These are phyloP conservation scores for Fraxinus dipetala DNA, from an alignment of 305 asterid genomes.

Conservation along the genomic window DNA sequence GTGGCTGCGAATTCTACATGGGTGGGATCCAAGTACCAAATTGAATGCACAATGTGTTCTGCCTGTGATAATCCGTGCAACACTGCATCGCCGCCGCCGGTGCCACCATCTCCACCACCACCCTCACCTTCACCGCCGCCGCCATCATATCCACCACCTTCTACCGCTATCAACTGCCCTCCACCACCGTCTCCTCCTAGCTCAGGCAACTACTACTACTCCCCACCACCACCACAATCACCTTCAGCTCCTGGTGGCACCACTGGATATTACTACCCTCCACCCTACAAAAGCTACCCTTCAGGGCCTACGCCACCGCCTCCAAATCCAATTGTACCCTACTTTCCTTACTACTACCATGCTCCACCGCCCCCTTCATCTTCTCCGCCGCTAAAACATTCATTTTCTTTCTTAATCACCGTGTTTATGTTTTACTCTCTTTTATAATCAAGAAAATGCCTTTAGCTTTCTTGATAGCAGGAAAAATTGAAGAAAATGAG, in stretches of 20 bases:
- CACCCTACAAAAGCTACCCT: slow-evolving; percentile 39
- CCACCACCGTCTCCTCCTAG: slow-evolving; percentile 44
- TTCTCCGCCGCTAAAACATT: slow-evolving; percentile 20
- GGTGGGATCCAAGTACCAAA: slow-evolving; percentile 84
- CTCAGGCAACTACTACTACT: slow-evolving; percentile 21
- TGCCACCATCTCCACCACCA: slow-evolving; percentile 31
- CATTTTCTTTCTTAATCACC: slow-evolving; percentile 28
- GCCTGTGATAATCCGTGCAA: slow-evolving; percentile 86
- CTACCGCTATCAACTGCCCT: slow-evolving; percentile 39
- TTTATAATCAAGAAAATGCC: slow-evolving; percentile 21
- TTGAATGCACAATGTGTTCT: slow-evolving; percentile 92
- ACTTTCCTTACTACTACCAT: slow-evolving; percentile 70
- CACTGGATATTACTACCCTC: slow-evolving; percentile 33
- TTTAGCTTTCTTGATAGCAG: not conserved
- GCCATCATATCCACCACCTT: slow-evolving; percentile 49
- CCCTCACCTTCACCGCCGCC: slow-evolving; percentile 51
- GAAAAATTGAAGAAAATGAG: slow-evolving; percentile 5
- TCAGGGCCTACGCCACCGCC: slow-evolving; percentile 78
- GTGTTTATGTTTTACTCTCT: slow-evolving; percentile 21
- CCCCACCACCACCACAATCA: slow-evolving; percentile 27
- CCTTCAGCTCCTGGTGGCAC: slow-evolving; percentile 38
- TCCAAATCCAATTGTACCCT: slow-evolving; percentile 88
- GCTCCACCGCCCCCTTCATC: slow-evolving; percentile 66
- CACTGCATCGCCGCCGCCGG: slow-evolving; percentile 55
- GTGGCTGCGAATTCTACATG: slow-evolving; percentile 37